Conservation (phyloP, 345 rosid species). For the Arabidopsis thaliana region DNA sequence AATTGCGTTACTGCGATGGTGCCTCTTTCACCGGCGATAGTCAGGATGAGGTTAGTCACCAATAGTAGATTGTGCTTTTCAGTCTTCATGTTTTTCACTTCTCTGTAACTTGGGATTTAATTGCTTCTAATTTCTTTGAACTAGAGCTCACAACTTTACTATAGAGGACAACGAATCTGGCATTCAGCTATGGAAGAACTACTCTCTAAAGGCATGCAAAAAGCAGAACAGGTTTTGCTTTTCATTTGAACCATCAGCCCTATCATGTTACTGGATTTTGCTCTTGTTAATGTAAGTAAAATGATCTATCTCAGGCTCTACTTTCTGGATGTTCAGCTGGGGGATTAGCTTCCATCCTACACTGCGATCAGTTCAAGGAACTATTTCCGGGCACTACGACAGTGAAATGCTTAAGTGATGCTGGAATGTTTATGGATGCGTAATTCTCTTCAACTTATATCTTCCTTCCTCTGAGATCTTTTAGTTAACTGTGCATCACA, state of each 20-base stretch:
- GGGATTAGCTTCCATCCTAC: slow-evolving; percentile 82
- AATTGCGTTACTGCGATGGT: slow-evolving; percentile 90
- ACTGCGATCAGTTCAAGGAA: slow-evolving; percentile 73
- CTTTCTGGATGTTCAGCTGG: slow-evolving; percentile 99
- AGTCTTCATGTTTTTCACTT: background rate
- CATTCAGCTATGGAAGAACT: slow-evolving; percentile 69
- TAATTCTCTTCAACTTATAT: slow-evolving; percentile 39
- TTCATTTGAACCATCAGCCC: background rate
- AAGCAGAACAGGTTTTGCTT: slow-evolving; percentile 69
- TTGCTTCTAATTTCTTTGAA: slow-evolving; percentile 3
- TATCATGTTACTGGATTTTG: slow-evolving; percentile 13
- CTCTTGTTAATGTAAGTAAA: background rate
- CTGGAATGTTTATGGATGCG: slow-evolving; percentile 91
- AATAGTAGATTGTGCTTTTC: background rate
- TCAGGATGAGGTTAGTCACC: slow-evolving; percentile 61
- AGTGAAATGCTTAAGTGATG: slow-evolving; percentile 91
- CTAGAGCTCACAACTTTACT: slow-evolving; percentile 61
- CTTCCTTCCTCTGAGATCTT: slow-evolving; percentile 7
- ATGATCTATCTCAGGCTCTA: slow-evolving; percentile 60
- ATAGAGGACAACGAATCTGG: slow-evolving; percentile 91
- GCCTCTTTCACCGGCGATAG: slow-evolving; percentile 85
- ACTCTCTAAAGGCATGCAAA: slow-evolving; percentile 71
- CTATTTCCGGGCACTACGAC: slow-evolving; percentile 57
- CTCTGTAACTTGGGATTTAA: background rate
- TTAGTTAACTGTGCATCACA: background rate